Evolutionary conservation across 1,284 basidiomycete genomes (phyloP).

Genomic region (Moesziomyces antarcticus): DNA sequence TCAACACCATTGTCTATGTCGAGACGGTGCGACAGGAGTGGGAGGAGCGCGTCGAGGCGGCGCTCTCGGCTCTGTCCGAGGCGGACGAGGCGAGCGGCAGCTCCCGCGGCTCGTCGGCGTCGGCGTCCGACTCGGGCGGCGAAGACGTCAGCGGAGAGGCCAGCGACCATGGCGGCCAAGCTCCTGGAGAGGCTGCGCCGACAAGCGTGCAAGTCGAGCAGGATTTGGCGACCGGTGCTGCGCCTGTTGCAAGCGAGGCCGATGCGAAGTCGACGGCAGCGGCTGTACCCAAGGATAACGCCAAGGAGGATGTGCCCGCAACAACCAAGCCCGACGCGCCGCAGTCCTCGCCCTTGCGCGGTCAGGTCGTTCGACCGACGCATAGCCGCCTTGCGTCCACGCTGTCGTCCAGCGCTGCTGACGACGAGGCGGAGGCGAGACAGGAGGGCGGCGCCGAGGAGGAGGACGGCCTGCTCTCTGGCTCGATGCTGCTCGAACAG

Average conservation of each 20-base stretch:
- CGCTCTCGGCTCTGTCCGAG: conserved; percentile 72
- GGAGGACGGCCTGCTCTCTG: conserved; percentile 44
- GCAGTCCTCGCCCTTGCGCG: conserved; percentile 1
- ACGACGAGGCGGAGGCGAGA: conserved; percentile 27
- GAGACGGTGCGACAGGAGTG: conserved; percentile 97
- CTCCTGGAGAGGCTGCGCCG: conserved; percentile 57
- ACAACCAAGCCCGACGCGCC: not conserved
- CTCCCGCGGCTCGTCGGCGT: conserved; percentile 23
- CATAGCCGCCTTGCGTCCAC: conserved; percentile 31
- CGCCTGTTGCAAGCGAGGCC: not conserved
- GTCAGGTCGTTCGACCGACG: conserved; percentile 1
- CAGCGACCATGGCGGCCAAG: conserved; percentile 60
- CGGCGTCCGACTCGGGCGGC: conserved; percentile 23
- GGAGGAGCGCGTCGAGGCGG: conserved; percentile 83
- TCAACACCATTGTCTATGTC: conserved; percentile 96
- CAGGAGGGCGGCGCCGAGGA: conserved; percentile 24
- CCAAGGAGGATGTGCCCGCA: not conserved
- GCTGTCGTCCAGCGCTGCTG: conserved; percentile 23
- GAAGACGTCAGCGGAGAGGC: conserved; percentile 71
- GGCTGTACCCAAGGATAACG: too few relatives aligned
- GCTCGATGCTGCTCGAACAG: conserved; percentile 38
- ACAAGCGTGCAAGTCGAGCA: conserved; percentile 12
- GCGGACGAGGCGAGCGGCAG: conserved; percentile 41
- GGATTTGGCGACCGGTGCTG: not conserved
- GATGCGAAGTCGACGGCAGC: too few relatives aligned